Base-by-base conservation (phyloP, 345 rosid genomes). In the Garcia nutans region DNA sequence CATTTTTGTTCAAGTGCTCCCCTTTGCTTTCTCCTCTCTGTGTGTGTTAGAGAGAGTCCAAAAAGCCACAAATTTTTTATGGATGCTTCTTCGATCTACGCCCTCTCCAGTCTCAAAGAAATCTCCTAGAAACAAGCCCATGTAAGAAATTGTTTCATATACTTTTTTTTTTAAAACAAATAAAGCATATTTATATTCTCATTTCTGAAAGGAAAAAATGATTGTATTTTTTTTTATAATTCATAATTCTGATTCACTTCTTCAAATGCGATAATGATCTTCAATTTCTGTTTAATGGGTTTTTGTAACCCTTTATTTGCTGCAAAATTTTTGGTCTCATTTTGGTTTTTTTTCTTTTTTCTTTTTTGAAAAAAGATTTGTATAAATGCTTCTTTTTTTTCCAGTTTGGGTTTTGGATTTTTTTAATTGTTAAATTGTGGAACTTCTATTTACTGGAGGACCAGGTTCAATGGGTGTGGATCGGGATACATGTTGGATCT, bases 401-500 rank as follows among this genome's bases (percentile, higher is more conserved):
- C 4, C n/a, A 47, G 56, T 28, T 73, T 65, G 10, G 55, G 42
- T 71, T 55, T 45, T 55, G 42, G 54, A 47, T 56, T 56, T 69
- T 47, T 28, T 28, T 28, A 28, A 70, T 23, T 72, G 20, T 79
- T 74, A 26, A 73, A 74, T 45, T 76, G 44, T 56, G 63, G 44
- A 58, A 15, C 54, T 76, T 80, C 62, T 74, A 71, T 71, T 81
- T 49, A 20, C 59, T 52, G 78, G 79, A 70, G 78, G 92, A 77
- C 86, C 79, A 86, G 88, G 82, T 93, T 91, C 97, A 86, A 81
- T 83, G 89, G 79, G 81, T 84, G 70, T 85, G 82, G 88, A 83
- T 90, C 81, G 97, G 94, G 96, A 95, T 93, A 96, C 84, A 85
- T 90, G 91, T 85, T 88, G 87, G 94, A 87, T 95, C 84, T 87